These are phyloP conservation scores for Triticum timopheevii DNA, from an alignment of 176 grass and related monocot genomes.

Conservation along the genomic window DNA sequence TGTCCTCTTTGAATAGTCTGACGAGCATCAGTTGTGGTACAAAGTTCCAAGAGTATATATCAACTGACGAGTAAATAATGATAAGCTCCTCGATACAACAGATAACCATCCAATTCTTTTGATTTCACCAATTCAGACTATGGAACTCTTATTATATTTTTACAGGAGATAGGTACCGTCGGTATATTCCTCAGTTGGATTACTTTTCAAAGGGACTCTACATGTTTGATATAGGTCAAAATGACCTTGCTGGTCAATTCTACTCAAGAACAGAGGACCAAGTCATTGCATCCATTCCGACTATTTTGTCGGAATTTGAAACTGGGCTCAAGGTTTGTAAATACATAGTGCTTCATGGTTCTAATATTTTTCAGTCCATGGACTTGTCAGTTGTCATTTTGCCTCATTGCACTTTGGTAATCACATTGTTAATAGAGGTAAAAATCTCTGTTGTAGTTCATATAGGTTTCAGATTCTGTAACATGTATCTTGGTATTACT, in stretches of 20 bases:
- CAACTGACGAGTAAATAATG: background rate
- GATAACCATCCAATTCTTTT: conserved; percentile 19
- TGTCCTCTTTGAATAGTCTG: conserved; percentile 3
- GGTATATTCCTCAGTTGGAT: conserved; percentile 73
- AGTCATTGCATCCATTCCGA: conserved; percentile 84
- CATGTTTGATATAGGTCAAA: conserved; percentile 99
- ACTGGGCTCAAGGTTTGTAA: conserved; percentile 80
- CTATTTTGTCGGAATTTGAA: conserved; percentile 88
- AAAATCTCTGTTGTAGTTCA: background rate
- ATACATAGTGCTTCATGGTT: conserved; percentile 10
- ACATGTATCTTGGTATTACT: background rate
- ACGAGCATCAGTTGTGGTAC: background rate
- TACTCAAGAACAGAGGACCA: conserved; percentile 89
- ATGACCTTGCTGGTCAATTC: conserved; percentile 92
- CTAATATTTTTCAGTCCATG: background rate
- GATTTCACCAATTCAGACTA: background rate
- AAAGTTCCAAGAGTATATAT: conserved; percentile 1
- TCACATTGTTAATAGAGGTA: background rate
- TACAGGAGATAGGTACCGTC: conserved; percentile 62
- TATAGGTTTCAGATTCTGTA: background rate
- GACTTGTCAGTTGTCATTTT: background rate
- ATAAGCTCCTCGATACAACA: background rate
- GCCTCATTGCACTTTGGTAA: background rate
- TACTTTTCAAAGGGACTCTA: conserved; percentile 80
- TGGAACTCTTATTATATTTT: conserved; percentile 25